phyloP scores from a whole-genome alignment of 306 rosid genomes.

The Gleditsia sinensis region DNA sequence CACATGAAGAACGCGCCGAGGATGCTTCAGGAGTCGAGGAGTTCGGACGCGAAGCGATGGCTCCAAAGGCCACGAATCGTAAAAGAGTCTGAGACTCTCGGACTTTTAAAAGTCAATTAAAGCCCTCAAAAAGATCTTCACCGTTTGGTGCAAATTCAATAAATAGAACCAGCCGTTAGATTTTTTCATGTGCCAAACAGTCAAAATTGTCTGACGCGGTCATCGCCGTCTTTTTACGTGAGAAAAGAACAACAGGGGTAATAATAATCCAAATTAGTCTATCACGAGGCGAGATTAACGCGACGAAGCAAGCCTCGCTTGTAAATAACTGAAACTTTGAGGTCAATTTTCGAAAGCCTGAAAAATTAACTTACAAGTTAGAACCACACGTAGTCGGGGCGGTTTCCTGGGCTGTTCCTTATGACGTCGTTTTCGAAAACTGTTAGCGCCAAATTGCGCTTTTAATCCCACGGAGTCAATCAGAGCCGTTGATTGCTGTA shows the following conservation, averaged over 20 bases:
- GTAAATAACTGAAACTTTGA: slow-evolving; percentile 34
- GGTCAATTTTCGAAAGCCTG: neutral
- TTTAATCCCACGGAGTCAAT: neutral
- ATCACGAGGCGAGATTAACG: slow-evolving; percentile 52
- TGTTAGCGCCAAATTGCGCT: slow-evolving; percentile 41
- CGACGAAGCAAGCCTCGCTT: slow-evolving; percentile 36
- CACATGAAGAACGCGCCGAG: neutral
- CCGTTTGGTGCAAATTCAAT: neutral
- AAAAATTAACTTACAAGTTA: neutral
- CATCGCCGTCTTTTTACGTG: slow-evolving; percentile 1
- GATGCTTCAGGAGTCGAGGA: too few relatives aligned
- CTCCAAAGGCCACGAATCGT: slow-evolving; percentile 1
- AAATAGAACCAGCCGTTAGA: neutral
- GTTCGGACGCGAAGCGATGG: neutral
- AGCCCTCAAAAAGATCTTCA: neutral
- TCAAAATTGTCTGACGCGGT: slow-evolving; percentile 6
- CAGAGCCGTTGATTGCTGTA: slow-evolving; percentile 14
- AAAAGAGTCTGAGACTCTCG: neutral
- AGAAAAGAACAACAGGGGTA: too few relatives aligned
- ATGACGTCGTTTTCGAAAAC: slow-evolving; percentile 38
- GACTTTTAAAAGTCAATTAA: neutral
- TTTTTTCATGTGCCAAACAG: slow-evolving; percentile 30
- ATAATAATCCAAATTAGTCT: slow-evolving; percentile 19
- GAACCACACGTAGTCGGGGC: slow-evolving; percentile 11
- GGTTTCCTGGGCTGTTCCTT: slow-evolving; percentile 39